Evolutionary conservation across 331 rosid genomes (phyloP), one percentile per base, ranked within the genome.

Genomic region (Acacia concinna): DNA sequence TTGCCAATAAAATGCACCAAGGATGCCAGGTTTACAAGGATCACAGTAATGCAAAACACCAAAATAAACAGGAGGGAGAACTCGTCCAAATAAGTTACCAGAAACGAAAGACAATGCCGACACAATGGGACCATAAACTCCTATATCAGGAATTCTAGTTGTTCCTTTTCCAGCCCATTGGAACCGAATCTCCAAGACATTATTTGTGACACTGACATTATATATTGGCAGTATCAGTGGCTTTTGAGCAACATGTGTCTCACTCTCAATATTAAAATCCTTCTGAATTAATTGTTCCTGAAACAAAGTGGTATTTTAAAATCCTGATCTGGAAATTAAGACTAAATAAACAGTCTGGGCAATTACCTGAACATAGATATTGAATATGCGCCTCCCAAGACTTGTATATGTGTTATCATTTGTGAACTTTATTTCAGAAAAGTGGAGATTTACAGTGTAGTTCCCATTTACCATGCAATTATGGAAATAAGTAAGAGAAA

Each of bases 51-150:
- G 32, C 31, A 38, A 27, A 68, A 34, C 43, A 65, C n/a, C 34
- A 3, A 40, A 82, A 3, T 0, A 34, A 17, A 46, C 73, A 49
- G 0, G 6, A n/a, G 51, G 46, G 69, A 78, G 68, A 8, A 66
- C 10, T 6, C 7, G 7, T 49, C 41, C 27, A 54, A 54, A 57
- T 15, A 13, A 80, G 90, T 83, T 47, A 89, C 97, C 87, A 74
- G 97, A 88, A 75, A 84, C 78, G 41, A 91, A 85, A 60, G 97
- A 88, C 70, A 91, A 41, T 68, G 97, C 97, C 25, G 97, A 88
- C 76, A 91, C 57, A 46, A 91, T 88, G 71, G 92, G 97, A 69
- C 97, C 97, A 79, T 89, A 91, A 63, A 76, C 82, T 88, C 94
- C 94, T 44, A 85, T 74, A 0, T 21, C 78, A 56, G 97, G 97